phyloP scores from a whole-genome alignment of 768 basidiomycete genomes.

The Gymnopilus dilepis region DNA sequence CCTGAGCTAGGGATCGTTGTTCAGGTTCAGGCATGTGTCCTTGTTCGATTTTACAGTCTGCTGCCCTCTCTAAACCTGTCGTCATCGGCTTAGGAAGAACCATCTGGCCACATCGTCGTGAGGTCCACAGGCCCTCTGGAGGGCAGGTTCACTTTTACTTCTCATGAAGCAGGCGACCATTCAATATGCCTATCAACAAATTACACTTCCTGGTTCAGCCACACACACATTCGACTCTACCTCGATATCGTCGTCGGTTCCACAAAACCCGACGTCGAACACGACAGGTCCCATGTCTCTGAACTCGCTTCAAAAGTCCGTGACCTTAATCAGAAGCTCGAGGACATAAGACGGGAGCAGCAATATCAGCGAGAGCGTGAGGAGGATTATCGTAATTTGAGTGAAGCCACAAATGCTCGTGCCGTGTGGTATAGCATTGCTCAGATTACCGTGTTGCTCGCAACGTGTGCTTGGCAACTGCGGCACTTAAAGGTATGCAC shows the following conservation, averaged over 20 bases:
- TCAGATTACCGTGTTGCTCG: slow-evolving; percentile 85
- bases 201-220: slow-evolving; percentile 87
- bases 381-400: slow-evolving; percentile 85
- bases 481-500: slow-evolving; percentile 83
- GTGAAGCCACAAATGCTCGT: slow-evolving; percentile 87
- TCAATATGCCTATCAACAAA: slow-evolving; percentile 95
- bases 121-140: slow-evolving; percentile 90
- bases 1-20: slow-evolving; percentile 87
- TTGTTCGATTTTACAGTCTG: background rate
- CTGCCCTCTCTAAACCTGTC: background rate
- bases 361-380: slow-evolving; percentile 98
- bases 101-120: slow-evolving; percentile 79
- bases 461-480: slow-evolving; percentile 92
- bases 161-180: slow-evolving; percentile 96
- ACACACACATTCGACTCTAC: slow-evolving; percentile 90
- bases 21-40: slow-evolving; percentile 73
- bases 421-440: slow-evolving; percentile 94
- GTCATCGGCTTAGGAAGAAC: slow-evolving; percentile 71
- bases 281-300: slow-evolving; percentile 85
- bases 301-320: slow-evolving; percentile 83
- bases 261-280: slow-evolving; percentile 84
- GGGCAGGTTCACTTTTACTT: slow-evolving; percentile 96
- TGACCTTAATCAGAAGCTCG: slow-evolving; percentile 92
- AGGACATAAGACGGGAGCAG: slow-evolving; percentile 93
- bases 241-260: slow-evolving; percentile 93